Percentiles rank a stretch among this genome's conserved stretches.
phyloP scores from a whole-genome alignment of 2,329 filamentous ascomycete species.

The Albifimbria verrucaria region DNA sequence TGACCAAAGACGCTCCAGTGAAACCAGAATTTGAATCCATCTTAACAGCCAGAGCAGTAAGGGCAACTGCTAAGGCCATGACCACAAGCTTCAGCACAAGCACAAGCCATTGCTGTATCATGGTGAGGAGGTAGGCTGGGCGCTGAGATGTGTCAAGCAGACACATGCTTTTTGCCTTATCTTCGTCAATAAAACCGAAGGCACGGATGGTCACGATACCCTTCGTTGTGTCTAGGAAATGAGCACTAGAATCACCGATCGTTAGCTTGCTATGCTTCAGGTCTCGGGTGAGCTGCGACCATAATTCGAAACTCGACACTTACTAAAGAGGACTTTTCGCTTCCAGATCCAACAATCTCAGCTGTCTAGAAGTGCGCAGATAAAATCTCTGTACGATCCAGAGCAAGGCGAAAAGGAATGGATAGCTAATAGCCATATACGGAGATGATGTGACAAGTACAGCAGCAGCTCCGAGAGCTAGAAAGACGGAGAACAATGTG shows the following conservation, averaged over 20 bases:
- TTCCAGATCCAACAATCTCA: conserved; percentile 55
- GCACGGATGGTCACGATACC: conserved; percentile 55
- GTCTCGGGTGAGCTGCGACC: not conserved
- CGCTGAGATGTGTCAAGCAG: conserved; percentile 53
- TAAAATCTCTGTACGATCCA: conserved; percentile 52
- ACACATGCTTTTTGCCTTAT: conserved; percentile 38
- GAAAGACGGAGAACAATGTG: conserved; percentile 11
- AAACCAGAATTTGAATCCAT: conserved; percentile 32
- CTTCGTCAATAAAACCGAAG: conserved; percentile 48
- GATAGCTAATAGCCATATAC: conserved; percentile 44
- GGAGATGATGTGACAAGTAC: conserved; percentile 36
- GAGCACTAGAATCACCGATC: conserved; percentile 31
- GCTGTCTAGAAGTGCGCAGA: conserved; percentile 53
- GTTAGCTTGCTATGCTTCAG: no score
- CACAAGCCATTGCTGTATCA: conserved; percentile 56
- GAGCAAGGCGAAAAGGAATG: conserved; percentile 37
- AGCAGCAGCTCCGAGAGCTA: conserved; percentile 34
- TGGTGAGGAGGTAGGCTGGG: conserved; percentile 54
- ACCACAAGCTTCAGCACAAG: conserved; percentile 49
- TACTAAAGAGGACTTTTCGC: conserved; percentile 48
- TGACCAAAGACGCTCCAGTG: conserved; percentile 35
- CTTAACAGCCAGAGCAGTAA: conserved; percentile 46
- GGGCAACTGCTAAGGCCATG: conserved; percentile 41
- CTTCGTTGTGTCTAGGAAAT: conserved; percentile 54
- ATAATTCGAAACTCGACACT: conserved; percentile 5